Conservation (phyloP, 1,284 basidiomycete genomes). For the Cutaneotrichosporon cutaneum region DNA sequence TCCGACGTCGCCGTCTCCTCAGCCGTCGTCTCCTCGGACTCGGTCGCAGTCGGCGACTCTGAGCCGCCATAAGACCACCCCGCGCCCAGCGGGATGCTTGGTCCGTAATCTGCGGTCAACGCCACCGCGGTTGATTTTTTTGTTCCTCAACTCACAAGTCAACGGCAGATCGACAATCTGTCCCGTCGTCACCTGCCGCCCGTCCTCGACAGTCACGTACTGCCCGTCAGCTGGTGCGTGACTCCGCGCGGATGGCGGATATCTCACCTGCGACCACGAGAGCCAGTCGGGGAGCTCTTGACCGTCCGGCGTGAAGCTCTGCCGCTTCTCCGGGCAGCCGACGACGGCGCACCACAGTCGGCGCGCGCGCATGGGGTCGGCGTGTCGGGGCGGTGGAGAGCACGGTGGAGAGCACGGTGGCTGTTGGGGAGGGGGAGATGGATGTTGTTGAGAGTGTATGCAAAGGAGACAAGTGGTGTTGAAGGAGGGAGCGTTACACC, state of each 20-base stretch:
- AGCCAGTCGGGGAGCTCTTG: constrained; percentile 34
- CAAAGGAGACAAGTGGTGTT: background rate
- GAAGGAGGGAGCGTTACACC: background rate
- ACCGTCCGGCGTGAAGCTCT: constrained; percentile 27
- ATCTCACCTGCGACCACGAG: constrained; percentile 27
- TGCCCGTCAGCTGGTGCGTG: constrained; percentile 5
- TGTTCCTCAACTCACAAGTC: constrained; percentile 30
- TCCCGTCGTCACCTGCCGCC: constrained; percentile 26
- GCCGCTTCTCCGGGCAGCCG: constrained; percentile 18
- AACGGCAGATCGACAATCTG: constrained; percentile 30
- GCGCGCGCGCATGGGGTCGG: constrained; percentile 10
- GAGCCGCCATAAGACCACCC: constrained; percentile 8
- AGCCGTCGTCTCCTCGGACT: background rate
- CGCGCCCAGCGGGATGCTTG: constrained; percentile 13
- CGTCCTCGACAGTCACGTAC: constrained; percentile 29
- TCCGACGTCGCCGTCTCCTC: background rate
- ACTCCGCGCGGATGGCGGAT: background rate
- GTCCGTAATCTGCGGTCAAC: constrained; percentile 8
- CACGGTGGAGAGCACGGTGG: background rate
- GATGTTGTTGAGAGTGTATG: background rate
- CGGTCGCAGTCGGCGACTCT: background rate
- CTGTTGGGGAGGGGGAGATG: background rate
- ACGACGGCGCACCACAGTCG: constrained; percentile 22
- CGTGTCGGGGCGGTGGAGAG: background rate
- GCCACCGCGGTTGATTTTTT: constrained; percentile 17